A percentile compares a stretch with the other conserved stretches of the same genome.
These are phyloP conservation scores for Phytophthora melonis DNA, from an alignment of 352 stramenopile species.

Conservation along the genomic window DNA sequence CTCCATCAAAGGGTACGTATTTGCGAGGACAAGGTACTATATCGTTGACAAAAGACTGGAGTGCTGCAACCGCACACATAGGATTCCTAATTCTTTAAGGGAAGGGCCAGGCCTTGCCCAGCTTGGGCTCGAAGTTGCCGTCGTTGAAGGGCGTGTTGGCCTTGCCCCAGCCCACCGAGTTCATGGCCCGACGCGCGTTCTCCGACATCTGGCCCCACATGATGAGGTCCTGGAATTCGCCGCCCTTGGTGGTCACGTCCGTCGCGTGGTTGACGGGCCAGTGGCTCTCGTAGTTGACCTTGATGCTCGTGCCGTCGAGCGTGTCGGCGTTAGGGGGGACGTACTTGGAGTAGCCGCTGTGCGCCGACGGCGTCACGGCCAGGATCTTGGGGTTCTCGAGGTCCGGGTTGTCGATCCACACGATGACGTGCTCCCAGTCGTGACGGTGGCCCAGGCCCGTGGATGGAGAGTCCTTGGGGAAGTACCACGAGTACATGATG, in stretches of 20 bases:
- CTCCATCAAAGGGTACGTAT: too few relatives aligned
- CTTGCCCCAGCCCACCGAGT: slow-evolving; percentile 16
- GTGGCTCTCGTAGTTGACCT: slow-evolving; percentile 20
- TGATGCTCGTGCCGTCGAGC: slow-evolving; percentile 18
- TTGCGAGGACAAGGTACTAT: too few relatives aligned
- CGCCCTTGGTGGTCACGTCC: slow-evolving; percentile 3
- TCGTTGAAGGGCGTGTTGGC: slow-evolving; percentile 26
- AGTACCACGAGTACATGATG: slow-evolving; percentile 36
- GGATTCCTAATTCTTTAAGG: neutral
- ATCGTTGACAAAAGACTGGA: neutral
- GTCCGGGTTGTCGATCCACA: slow-evolving; percentile 30
- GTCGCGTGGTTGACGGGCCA: slow-evolving; percentile 14
- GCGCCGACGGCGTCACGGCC: slow-evolving; percentile 12
- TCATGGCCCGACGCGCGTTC: slow-evolving; percentile 20
- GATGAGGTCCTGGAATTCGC: slow-evolving; percentile 28
- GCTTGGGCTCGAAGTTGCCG: slow-evolving; percentile 13
- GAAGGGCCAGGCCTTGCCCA: slow-evolving; percentile 24
- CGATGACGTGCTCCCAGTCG: slow-evolving; percentile 30
- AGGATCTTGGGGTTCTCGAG: slow-evolving; percentile 20
- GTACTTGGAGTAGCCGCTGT: slow-evolving; percentile 14
- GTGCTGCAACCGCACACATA: slow-evolving; percentile 1
- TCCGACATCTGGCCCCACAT: slow-evolving; percentile 34
- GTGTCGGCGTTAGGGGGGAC: slow-evolving; percentile 1
- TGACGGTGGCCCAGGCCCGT: slow-evolving; percentile 19
- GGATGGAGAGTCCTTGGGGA: slow-evolving; percentile 17